A percentile compares a stretch with the other conserved stretches of the same genome.
These are phyloP conservation scores for Filobasidium floriforme DNA, from an alignment of 768 basidiomycete genomes.

Conservation along the genomic window DNA sequence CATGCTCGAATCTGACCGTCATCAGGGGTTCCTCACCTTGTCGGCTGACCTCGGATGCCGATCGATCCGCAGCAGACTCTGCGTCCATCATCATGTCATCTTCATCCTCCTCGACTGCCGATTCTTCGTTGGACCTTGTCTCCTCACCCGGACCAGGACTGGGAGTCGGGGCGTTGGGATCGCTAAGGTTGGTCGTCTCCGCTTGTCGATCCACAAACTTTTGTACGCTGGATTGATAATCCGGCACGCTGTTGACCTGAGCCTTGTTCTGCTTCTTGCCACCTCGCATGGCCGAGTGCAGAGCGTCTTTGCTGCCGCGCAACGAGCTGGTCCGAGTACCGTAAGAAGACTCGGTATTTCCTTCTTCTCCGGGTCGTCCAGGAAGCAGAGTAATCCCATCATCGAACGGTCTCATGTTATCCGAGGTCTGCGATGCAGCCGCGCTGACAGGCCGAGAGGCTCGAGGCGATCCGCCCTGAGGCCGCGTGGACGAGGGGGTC, in stretches of 20 bases:
- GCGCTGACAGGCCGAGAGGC: not conserved
- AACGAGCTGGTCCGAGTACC: conserved; percentile 4
- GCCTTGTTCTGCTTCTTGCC: conserved; percentile 11
- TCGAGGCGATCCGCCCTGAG: not conserved
- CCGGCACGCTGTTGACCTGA: conserved; percentile 2
- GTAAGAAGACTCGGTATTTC: not conserved
- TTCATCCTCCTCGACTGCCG: conserved; percentile 17
- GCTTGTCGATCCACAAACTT: conserved; percentile 33
- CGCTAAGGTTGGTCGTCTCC: conserved; percentile 31
- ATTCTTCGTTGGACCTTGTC: not conserved
- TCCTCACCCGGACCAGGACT: conserved; percentile 4
- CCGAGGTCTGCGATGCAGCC: not conserved
- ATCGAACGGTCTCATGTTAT: conserved; percentile 6
- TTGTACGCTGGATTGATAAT: conserved; percentile 20
- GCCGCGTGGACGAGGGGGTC: not conserved
- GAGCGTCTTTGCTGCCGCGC: conserved; percentile 3
- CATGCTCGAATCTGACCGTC: conserved; percentile 61
- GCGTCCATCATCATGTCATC: conserved; percentile 6
- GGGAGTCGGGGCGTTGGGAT: conserved; percentile 42
- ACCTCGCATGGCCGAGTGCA: not conserved
- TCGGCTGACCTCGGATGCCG: conserved; percentile 15
- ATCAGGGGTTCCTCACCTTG: conserved; percentile 47
- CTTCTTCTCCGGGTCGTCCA: not conserved
- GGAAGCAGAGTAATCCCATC: conserved; percentile 10
- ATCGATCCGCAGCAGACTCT: conserved; percentile 12